Evolutionary conservation across 805 yeast genomes (phyloP), one percentile per base, ranked within the genome.

Genomic region (Ogataea degrootiae): DNA sequence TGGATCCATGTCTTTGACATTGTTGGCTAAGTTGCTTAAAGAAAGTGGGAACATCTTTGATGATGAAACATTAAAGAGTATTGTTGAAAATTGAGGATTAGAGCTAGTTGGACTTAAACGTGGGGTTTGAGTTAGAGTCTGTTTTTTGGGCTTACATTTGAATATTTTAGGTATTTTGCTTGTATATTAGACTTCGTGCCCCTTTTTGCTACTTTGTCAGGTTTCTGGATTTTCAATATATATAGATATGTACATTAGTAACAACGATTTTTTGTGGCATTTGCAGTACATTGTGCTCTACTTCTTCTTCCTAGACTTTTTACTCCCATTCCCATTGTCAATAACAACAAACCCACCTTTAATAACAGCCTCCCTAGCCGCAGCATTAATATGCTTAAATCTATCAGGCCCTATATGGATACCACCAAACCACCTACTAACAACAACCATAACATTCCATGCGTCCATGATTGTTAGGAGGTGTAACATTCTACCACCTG

Each of bases 341-440:
- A 39, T 9, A 4, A 26, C 17, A 23, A 39, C 61, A 54, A 83
- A 79, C 0, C 80, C 81, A 3, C 88, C 95, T 45, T 71, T 76
- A 2, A 81, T 67, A 0, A 94, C 74, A 0, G 92, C 97, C 43
- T 89, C 94, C 59, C 97, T 73, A 0, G 97, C 91, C 1, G 89
- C 80, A 4, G 90, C 74, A 60, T 92, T 94, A 48, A 94, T 94
- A 64, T 94, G 98, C 58, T 87, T 90, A 71, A 94, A 94, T 52
- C 96, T 72, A 65, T 88, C 97, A 0, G 98, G 94, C 0, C 99
- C 99, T 21, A 94, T 66, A 54, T 85, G 96, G 0, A 76, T 75
- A 5, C 99, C 99, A 16, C 96, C 97, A 63, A 78, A 94, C 97
- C 97, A 92, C 50, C 99, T 69, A 34, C 86, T 80, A 2, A 92